Evolutionary conservation across 2,329 filamentous ascomycete species (phyloP), one percentile per base, ranked within the genome.

Genomic region (Elsinoe fawcettii): DNA sequence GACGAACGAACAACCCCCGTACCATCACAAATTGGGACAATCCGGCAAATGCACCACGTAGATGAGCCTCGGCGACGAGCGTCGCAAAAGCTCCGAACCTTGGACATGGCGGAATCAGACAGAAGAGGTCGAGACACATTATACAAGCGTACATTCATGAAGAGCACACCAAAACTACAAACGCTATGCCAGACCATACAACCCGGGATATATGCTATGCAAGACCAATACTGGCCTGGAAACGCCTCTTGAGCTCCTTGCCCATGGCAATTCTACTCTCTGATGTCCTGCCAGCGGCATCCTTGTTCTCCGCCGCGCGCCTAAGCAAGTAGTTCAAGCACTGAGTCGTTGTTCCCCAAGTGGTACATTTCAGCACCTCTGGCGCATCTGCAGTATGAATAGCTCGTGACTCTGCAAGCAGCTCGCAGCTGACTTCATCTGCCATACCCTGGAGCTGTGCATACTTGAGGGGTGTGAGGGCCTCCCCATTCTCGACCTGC

Each of bases 361-460:
- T 76, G 51, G 78, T 75, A 61, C 76, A 78, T 69, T 83, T 83
- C 64, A 77, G 79, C 2, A 79, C 77, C 58, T 71, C 73, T 14
- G 76, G 75, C 5, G 66, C 62, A 51, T 76, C 73, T 57, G 69
- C 66, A 0, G 65, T 66, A 37, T 69, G 69, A 64, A 65, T 64
- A 65, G 71, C 61, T 64, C 62, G 58, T 49, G 65, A 61, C 61
- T 63, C 65, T 25, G 70, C 65, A 9, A 83, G 68, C 0, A 83
- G 68, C 2, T 73, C 71, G 62, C 80, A 79, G 58, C 86, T 90
- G 55, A 97, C 84, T 68, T 96, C 91, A 64, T 97, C 92, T 1
- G 92, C 92, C 92, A 97, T 97, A 39, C 92, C 91, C 75, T 92
- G 87, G 1, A 96, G 80, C 73, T 96, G 91, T 2, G 87, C 87